Conservation (phyloP, 225 moss, liverwort and hornwort species). For the Polytrichum commune region DNA sequence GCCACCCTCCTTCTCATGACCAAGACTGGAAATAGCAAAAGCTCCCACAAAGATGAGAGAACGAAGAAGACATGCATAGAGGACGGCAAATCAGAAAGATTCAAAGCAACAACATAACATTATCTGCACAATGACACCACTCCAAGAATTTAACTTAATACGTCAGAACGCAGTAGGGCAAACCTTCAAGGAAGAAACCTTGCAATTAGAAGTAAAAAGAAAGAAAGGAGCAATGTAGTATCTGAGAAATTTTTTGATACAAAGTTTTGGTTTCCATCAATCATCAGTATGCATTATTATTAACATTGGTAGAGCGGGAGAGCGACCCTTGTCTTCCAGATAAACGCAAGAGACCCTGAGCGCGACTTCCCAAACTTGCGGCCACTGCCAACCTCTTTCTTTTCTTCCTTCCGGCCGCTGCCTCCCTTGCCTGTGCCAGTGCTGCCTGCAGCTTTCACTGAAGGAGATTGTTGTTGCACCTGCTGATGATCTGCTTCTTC, state of each 20-base stretch:
- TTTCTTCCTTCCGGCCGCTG: conserved; percentile 30
- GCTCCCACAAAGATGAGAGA: too few species aligned
- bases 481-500: background rate
- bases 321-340: conserved; percentile 46
- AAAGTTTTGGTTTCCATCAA: background rate
- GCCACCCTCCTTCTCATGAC: conserved; percentile 27
- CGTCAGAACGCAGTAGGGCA: too few species aligned
- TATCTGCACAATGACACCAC: too few species aligned
- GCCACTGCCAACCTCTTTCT: conserved; percentile 14
- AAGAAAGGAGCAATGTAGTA: background rate
- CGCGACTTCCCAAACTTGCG: conserved; percentile 43
- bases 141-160: too few species aligned
- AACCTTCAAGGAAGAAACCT: too few species aligned
- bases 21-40: too few species aligned
- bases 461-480: conserved; percentile 19
- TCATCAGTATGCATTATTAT: background rate
- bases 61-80: too few species aligned
- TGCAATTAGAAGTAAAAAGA: background rate
- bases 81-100: too few species aligned
- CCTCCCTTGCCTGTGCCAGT: background rate
- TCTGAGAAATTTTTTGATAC: background rate
- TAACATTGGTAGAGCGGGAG: conserved; percentile 56
- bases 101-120: too few species aligned
- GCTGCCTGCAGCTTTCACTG: conserved; percentile 11
- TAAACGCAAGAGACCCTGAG: conserved; percentile 48